Conservation (phyloP, 2,329 filamentous ascomycete species). For the Fusarium sp. region DNA sequence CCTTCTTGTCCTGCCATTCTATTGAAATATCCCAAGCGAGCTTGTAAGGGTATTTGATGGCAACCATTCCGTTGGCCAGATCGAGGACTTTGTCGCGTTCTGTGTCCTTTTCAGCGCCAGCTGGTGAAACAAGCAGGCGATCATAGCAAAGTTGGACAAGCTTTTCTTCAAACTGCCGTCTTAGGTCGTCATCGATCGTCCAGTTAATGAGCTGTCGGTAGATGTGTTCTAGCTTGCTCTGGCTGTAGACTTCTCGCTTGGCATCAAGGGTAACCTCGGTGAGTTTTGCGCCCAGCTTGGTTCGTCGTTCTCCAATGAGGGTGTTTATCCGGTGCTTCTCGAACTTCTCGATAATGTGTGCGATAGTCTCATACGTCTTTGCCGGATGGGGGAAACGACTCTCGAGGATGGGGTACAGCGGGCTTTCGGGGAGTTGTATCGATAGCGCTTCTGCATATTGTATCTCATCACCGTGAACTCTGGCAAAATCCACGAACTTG, state of each 20-base stretch:
- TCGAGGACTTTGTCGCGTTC: conserved; percentile 79
- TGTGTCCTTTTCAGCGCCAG: conserved; percentile 69
- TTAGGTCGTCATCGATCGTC: conserved; percentile 84
- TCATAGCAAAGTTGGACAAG: conserved; percentile 84
- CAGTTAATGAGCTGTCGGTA: conserved; percentile 90
- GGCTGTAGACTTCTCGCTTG: conserved; percentile 80
- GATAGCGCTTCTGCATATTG: conserved; percentile 82
- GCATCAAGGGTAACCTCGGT: conserved; percentile 87
- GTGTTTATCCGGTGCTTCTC: conserved; percentile 91
- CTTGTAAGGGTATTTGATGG: conserved; percentile 90
- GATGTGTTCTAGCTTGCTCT: conserved; percentile 80
- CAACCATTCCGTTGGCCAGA: conserved; percentile 90
- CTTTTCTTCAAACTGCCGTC: conserved; percentile 90
- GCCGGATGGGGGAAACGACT: conserved; percentile 82
- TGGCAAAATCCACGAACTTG: conserved; percentile 79
- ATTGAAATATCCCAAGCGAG: conserved; percentile 91
- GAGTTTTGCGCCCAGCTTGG: conserved; percentile 83
- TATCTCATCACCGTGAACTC: conserved; percentile 72
- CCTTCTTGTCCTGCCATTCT: conserved; percentile 85
- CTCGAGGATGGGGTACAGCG: conserved; percentile 83
- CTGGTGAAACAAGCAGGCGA: conserved; percentile 72
- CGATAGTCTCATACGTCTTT: conserved; percentile 81
- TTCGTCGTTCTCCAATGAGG: conserved; percentile 87
- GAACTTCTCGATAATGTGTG: conserved; percentile 82
- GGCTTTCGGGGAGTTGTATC: conserved; percentile 79